Evolutionary conservation across 345 rosid genomes (phyloP), one percentile per base, ranked within the genome.

Genomic region (Populus tremula): DNA sequence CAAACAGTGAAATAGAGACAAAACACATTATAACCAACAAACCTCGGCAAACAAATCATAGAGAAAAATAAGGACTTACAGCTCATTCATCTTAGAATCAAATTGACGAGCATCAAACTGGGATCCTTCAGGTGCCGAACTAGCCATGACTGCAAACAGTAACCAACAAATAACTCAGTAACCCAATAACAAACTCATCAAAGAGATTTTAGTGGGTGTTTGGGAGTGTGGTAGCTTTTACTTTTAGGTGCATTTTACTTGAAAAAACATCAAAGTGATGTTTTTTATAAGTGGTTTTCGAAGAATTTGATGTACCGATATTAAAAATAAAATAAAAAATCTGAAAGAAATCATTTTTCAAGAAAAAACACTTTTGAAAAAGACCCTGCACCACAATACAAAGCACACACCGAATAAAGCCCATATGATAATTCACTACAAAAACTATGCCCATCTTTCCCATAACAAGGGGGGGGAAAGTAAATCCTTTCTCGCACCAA

Each of bases 41-140:
- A 43, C 49, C 13, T 43, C 62, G n/a, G 27, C n/a, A n/a, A 9
- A 23, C 0, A 18, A 35, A 10, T 2, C 70, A 35, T 21, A 10
- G 3, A 2, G 5, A 12, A 25, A 39, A 62, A 39, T 4, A 23
- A 63, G 77, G 73, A 83, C 94, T 85, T 86, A 91, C 98, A 93
- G 9, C 5, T 89, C 97, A 80, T 39, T 88, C 91, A 94, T 92
- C 77, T 82, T 94, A 6, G 88, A 36, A 31, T 92, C 97, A 78
- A 65, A 93, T 65, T 89, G 91, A 70, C 89, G 89, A 78, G 90
- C 84, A 84, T 94, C 94, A 25, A 85, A 93, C 41, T 89, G 94
- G 3, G 92, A 84, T 81, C 93, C 92, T 84, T 93, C 93, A 10
- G 89, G 76, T 83, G 91, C 88, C 63, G 54, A 17, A 6, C 79